A percentile compares a stretch with the other conserved stretches of the same genome.
Conservation (phyloP, 2,329 filamentous ascomycete genomes). For the Aschersonia sp. region DNA sequence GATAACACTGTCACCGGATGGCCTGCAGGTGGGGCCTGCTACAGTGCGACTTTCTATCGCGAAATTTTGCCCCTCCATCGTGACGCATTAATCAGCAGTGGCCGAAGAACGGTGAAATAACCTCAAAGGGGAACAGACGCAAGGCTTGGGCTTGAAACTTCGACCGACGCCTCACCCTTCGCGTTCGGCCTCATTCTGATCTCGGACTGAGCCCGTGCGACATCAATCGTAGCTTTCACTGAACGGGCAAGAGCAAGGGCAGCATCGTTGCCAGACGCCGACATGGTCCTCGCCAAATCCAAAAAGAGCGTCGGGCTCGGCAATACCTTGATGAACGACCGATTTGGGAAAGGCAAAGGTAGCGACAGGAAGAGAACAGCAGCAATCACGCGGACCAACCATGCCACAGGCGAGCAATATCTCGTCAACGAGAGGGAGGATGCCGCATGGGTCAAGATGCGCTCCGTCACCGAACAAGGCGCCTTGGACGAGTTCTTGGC, state of each 20-base stretch:
- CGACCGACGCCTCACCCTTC: too few relatives aligned
- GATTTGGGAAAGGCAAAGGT: constrained; percentile 88
- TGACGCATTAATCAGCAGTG: constrained; percentile 23
- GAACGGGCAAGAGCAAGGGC: background rate
- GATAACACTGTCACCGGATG: constrained; percentile 15
- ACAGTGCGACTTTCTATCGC: constrained; percentile 16
- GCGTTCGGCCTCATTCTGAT: too few relatives aligned
- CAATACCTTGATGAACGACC: constrained; percentile 97
- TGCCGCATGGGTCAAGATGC: constrained; percentile 98
- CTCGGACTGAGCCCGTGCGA: too few relatives aligned
- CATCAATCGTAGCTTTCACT: too few relatives aligned
- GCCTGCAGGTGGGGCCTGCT: accelerated
- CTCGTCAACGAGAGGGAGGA: constrained; percentile 84
- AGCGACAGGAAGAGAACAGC: constrained; percentile 59
- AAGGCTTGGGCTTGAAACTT: too few relatives aligned
- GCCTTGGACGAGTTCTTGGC: constrained; percentile 93
- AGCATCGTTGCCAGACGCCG: constrained; percentile 11
- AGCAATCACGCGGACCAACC: constrained; percentile 52
- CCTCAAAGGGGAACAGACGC: too few relatives aligned
- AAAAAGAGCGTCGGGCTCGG: constrained; percentile 92
- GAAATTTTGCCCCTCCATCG: constrained; percentile 35
- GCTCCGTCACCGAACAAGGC: constrained; percentile 92
- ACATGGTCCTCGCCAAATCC: constrained; percentile 63
- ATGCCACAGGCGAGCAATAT: constrained; percentile 76
- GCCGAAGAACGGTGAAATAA: background rate